Percentiles rank a stretch among this genome's conserved stretches.
phyloP scores from a whole-genome alignment of 805 yeast genomes.

The Saturnispora diversa region DNA sequence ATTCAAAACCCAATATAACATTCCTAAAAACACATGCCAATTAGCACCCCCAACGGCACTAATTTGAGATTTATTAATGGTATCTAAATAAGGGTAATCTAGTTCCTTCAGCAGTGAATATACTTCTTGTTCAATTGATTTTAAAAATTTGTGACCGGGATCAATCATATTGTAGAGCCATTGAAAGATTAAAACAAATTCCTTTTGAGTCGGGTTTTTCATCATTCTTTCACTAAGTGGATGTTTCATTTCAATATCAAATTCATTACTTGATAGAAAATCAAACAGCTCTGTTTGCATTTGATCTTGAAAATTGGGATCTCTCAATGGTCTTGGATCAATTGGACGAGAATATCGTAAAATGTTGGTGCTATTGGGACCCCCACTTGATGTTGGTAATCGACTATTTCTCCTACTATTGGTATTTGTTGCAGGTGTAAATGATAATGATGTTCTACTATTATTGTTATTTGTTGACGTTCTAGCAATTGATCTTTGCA shows the following conservation, averaged over 20 bases:
- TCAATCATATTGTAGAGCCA: conserved; percentile 72
- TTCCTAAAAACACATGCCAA: conserved; percentile 79
- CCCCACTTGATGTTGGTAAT: conserved; percentile 12
- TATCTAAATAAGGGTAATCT: conserved; percentile 72
- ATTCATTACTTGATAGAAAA: conserved; percentile 53
- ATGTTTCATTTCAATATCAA: conserved; percentile 69
- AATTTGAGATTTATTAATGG: conserved; percentile 75
- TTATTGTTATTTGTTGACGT: conserved; percentile 9
- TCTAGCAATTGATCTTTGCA: conserved; percentile 25
- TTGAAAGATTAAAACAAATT: conserved; percentile 68
- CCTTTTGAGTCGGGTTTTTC: conserved; percentile 78
- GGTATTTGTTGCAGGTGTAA: conserved; percentile 10
- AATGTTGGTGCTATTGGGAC: neutral
- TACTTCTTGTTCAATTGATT: conserved; percentile 68
- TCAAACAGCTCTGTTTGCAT: conserved; percentile 63
- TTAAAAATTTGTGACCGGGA: conserved; percentile 65
- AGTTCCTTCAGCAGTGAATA: conserved; percentile 55
- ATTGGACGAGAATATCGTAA: conserved; percentile 14
- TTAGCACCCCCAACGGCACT: conserved; percentile 86
- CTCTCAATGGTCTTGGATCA: conserved; percentile 77
- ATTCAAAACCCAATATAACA: conserved; percentile 65
- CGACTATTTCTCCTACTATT: conserved; percentile 14
- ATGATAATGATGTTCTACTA: neutral
- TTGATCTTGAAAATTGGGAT: conserved; percentile 53
- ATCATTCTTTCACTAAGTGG: conserved; percentile 58